Conservation (phyloP, 495 filamentous ascomycete species). For the Aspergillus hancockii region DNA sequence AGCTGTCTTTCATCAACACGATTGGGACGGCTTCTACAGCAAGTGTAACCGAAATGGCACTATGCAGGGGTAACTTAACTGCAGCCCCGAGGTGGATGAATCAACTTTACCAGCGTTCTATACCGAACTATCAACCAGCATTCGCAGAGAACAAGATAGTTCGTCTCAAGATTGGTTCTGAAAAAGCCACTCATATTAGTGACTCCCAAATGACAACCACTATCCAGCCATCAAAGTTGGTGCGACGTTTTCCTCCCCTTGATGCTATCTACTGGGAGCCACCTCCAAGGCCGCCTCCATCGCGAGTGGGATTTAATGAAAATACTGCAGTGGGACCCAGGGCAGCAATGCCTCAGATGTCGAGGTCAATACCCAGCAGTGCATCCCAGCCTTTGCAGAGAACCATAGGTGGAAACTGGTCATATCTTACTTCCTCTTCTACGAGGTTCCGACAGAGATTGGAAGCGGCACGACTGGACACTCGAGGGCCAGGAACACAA, state of each 20-base stretch:
- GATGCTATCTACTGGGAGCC: not conserved
- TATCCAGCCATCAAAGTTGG: not conserved
- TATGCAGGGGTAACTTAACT: conserved; percentile 1
- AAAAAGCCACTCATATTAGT: conserved; percentile 16
- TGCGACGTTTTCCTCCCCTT: not conserved
- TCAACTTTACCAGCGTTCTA: conserved; percentile 3
- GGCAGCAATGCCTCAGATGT: not conserved
- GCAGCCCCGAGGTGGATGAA: conserved; percentile 7
- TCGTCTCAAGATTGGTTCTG: conserved; percentile 15
- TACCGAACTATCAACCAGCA: not conserved
- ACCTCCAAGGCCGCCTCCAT: not conserved
- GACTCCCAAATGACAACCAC: not conserved
- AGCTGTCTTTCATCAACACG: conserved; percentile 13
- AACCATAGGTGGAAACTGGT: not conserved
- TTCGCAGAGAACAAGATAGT: conserved; percentile 14
- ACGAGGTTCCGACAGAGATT: conserved; percentile 1
- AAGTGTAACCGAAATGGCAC: not conserved
- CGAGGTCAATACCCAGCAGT: not conserved
- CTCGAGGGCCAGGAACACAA: not conserved
- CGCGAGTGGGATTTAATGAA: not conserved
- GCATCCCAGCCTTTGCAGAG: not conserved
- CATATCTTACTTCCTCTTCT: not conserved
- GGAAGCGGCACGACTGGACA: conserved; percentile 1
- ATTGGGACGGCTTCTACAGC: conserved; percentile 5
- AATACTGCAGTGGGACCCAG: not conserved